Conservation (phyloP, 805 yeast genomes). For the Trichomonascus vanleenenianus region DNA sequence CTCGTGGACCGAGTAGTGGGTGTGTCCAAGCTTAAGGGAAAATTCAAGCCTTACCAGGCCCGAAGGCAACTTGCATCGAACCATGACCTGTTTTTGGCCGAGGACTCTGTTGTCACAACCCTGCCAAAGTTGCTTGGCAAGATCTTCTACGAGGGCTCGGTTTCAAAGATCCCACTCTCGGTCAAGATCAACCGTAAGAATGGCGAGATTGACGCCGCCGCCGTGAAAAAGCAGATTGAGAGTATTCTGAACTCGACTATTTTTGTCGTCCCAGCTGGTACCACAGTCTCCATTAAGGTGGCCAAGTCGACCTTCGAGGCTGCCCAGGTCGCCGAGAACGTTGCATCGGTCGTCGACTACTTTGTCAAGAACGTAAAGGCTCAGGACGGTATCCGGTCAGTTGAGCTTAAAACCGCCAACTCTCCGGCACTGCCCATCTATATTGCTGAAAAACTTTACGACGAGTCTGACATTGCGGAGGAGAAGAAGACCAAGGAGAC, state of each 20-base stretch:
- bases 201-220: constrained; percentile 38
- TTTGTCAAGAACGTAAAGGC: constrained; percentile 29
- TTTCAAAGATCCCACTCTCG: constrained; percentile 62
- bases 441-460: constrained; percentile 47
- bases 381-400: constrained; percentile 25
- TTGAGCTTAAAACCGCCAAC: constrained; percentile 57
- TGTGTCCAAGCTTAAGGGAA: constrained; percentile 68
- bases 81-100: constrained; percentile 75
- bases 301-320: constrained; percentile 45
- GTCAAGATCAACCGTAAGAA: constrained; percentile 25
- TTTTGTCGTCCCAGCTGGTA: constrained; percentile 66
- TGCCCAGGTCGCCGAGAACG: constrained; percentile 51
- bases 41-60: constrained; percentile 82
- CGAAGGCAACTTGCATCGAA: constrained; percentile 64
- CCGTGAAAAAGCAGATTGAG: constrained; percentile 51
- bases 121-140: constrained; percentile 83
- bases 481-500: constrained; percentile 26
- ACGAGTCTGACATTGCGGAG: constrained; percentile 42
- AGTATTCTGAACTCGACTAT: constrained; percentile 52
- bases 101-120: constrained; percentile 70
- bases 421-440: constrained; percentile 86
- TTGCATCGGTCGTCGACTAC: constrained; percentile 43
- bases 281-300: constrained; percentile 53
- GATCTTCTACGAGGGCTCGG: constrained; percentile 55
- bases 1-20: constrained; percentile 48